Conservation (phyloP, 1,284 basidiomycete species). For the Microstroma glucosiphilum region DNA sequence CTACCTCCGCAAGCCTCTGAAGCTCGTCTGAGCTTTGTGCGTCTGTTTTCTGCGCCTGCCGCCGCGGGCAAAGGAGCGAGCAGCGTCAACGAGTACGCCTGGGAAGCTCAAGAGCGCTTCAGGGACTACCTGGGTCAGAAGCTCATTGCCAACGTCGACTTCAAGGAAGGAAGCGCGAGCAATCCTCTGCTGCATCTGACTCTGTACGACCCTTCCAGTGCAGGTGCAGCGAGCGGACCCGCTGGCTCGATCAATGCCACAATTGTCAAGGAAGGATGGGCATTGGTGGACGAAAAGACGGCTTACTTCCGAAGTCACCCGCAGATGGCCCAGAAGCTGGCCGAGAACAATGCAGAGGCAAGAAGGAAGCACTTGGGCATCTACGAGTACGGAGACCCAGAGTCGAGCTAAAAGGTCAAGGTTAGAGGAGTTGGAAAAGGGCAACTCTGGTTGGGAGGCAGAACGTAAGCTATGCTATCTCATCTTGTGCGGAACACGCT, state of each 20-base stretch:
- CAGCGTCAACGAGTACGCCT: constrained; percentile 28
- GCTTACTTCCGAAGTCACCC: constrained; percentile 35
- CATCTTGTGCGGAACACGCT: too few relatives aligned
- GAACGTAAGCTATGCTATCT: too few relatives aligned
- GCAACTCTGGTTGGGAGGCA: too few relatives aligned
- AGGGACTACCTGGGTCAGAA: constrained; percentile 30
- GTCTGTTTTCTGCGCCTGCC: constrained; percentile 32
- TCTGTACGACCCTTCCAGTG: constrained; percentile 38
- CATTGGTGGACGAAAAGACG: constrained; percentile 29
- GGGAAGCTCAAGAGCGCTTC: constrained; percentile 38
- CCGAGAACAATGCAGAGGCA: constrained; percentile 29
- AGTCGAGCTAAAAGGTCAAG: constrained; percentile 4
- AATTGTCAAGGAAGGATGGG: constrained; percentile 30
- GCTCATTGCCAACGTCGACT: constrained; percentile 45
- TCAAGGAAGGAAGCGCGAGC: constrained; percentile 21
- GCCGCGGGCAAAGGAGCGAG: constrained; percentile 4
- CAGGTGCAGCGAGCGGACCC: constrained; percentile 21
- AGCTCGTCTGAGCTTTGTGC: constrained; percentile 35
- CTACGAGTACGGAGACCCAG: constrained; percentile 37
- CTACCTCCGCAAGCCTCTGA: constrained; percentile 30
- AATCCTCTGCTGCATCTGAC: constrained; percentile 25
- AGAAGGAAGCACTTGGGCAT: constrained; percentile 26
- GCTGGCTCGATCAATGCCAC: constrained; percentile 40
- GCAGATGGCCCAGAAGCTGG: constrained; percentile 21
- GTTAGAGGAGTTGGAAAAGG: too few relatives aligned